Conservation (phyloP, 1,139 yeast genomes). For the Tardiomyces blankii region DNA sequence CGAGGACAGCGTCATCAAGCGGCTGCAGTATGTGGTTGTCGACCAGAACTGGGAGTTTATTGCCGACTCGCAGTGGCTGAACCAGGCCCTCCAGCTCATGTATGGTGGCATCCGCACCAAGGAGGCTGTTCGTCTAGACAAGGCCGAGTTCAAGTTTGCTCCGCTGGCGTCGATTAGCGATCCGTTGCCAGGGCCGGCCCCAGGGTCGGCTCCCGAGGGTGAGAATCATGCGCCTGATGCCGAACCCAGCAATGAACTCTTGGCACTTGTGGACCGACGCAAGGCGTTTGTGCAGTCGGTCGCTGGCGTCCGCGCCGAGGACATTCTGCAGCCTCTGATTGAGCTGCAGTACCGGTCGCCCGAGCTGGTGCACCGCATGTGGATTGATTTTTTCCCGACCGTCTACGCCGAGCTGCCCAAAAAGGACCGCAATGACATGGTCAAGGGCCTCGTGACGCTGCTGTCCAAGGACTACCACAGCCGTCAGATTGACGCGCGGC, state of each 20-base stretch:
- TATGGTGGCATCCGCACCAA: slow-evolving; percentile 64
- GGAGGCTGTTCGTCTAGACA: slow-evolving; percentile 34
- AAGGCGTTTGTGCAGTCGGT: slow-evolving; percentile 36
- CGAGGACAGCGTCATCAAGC: slow-evolving; percentile 66
- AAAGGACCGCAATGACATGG: slow-evolving; percentile 74
- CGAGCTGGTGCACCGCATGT: slow-evolving; percentile 68
- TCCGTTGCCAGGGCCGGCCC: slow-evolving; percentile 15
- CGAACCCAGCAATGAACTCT: slow-evolving; percentile 2
- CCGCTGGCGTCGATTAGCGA: slow-evolving; percentile 39
- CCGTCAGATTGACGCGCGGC: slow-evolving; percentile 76
- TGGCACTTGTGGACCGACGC: slow-evolving; percentile 41
- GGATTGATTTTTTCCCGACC: slow-evolving; percentile 77
- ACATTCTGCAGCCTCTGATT: slow-evolving; percentile 57
- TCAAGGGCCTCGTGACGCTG: slow-evolving; percentile 65
- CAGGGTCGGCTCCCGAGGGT: background rate
- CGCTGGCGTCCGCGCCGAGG: slow-evolving; percentile 41
- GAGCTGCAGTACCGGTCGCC: slow-evolving; percentile 80
- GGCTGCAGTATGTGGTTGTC: slow-evolving; percentile 72
- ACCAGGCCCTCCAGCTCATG: slow-evolving; percentile 81
- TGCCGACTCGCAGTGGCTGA: slow-evolving; percentile 90
- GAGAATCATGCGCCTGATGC: slow-evolving; percentile 1
- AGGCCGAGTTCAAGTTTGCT: slow-evolving; percentile 45
- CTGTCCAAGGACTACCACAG: slow-evolving; percentile 86
- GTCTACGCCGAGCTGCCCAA: slow-evolving; percentile 64
- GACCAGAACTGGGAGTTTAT: slow-evolving; percentile 97